These are phyloP conservation scores for Candida labiduridarum DNA, from an alignment of 1,139 yeast species.

Conservation along the genomic window DNA sequence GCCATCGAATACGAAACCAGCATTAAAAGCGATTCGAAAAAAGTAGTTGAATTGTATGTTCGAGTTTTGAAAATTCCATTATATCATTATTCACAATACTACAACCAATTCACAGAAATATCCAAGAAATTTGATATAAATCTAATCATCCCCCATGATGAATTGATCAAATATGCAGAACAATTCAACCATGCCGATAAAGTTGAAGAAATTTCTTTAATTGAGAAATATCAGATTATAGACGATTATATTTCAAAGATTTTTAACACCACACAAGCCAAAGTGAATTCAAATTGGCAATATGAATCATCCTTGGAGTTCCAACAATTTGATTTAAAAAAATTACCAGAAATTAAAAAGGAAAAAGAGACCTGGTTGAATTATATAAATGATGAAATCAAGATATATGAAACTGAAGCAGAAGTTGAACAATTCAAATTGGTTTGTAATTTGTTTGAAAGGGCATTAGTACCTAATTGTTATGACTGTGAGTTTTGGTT, in stretches of 20 bases:
- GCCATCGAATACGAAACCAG: constrained; percentile 51
- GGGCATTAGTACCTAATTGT: constrained; percentile 63
- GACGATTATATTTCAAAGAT: constrained; percentile 45
- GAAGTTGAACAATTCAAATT: constrained; percentile 12
- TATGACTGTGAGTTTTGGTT: constrained; percentile 56
- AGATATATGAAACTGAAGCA: not conserved
- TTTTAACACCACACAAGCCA: constrained; percentile 48
- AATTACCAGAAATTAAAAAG: constrained; percentile 21
- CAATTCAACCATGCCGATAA: constrained; percentile 24
- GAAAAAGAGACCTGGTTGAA: constrained; percentile 52
- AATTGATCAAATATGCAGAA: constrained; percentile 21
- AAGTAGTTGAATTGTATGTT: constrained; percentile 39
- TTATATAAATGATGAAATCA: constrained; percentile 52
- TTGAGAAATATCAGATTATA: constrained; percentile 39
- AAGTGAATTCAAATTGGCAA: constrained; percentile 61
- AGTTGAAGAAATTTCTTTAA: constrained; percentile 27
- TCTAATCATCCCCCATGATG: constrained; percentile 31
- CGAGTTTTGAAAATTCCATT: constrained; percentile 56
- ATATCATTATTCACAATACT: constrained; percentile 71
- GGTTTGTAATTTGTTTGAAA: constrained; percentile 51
- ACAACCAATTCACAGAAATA: constrained; percentile 50
- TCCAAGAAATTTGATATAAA: constrained; percentile 34
- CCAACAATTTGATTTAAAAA: constrained; percentile 43
- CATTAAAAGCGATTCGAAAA: constrained; percentile 23
- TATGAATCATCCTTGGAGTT: constrained; percentile 55